Evolutionary conservation across 148 eudicot species (phyloP).

Genomic region (Rhododendron henanense): DNA sequence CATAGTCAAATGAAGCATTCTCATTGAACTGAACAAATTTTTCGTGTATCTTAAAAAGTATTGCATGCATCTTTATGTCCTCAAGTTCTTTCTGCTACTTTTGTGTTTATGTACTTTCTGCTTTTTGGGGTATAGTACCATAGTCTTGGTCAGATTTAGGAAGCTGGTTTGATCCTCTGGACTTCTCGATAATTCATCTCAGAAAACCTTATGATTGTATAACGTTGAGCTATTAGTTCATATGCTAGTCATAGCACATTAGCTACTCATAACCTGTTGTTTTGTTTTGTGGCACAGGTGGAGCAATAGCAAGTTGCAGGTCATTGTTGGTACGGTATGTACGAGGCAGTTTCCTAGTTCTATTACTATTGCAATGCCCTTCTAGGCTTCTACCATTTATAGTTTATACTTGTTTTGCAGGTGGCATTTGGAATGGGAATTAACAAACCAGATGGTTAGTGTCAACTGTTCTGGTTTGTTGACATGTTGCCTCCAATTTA

Average conservation of each 20-base stretch:
- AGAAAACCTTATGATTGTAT: background rate
- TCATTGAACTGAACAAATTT: background rate
- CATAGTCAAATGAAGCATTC: background rate
- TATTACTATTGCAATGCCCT: background rate
- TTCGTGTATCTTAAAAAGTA: background rate
- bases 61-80: background rate
- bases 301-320: slow-evolving; percentile 91
- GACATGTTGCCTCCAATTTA: background rate
- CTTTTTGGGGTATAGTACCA: background rate
- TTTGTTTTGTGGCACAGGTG: slow-evolving; percentile 52
- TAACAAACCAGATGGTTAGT: slow-evolving; percentile 99
- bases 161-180: background rate
- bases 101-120: background rate
- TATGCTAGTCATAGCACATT: background rate
- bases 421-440: slow-evolving; percentile 99
- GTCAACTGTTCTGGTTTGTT: background rate
- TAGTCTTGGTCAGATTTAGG: background rate
- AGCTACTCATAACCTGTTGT: slow-evolving; percentile 2
- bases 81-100: background rate
- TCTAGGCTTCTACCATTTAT: background rate
- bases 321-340: slow-evolving; percentile 95
- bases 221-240: background rate
- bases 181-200: background rate
- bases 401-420: slow-evolving; percentile 35
- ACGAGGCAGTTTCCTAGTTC: background rate